These are phyloP conservation scores for Leucogyrophana mollusca DNA, from an alignment of 768 basidiomycete species.

Conservation along the genomic window DNA sequence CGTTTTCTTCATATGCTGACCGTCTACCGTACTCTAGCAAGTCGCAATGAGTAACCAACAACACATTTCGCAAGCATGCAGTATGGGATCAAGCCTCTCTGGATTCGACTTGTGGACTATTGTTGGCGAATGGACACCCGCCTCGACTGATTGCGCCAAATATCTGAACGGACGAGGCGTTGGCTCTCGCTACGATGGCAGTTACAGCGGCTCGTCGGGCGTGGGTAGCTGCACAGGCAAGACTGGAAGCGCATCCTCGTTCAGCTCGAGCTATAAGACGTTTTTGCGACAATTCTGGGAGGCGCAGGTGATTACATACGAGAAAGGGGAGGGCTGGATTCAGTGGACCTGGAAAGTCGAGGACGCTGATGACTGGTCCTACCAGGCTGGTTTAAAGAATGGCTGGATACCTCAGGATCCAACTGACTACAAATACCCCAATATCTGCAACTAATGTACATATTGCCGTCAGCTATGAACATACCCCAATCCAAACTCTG, in stretches of 20 bases:
- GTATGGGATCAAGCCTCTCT: slow-evolving; percentile 42
- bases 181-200: slow-evolving; percentile 70
- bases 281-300: slow-evolving; percentile 76
- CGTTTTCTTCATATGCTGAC: not conserved
- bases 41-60: slow-evolving; percentile 5
- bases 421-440: slow-evolving; percentile 60
- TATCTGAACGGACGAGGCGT: slow-evolving; percentile 80
- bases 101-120: slow-evolving; percentile 69
- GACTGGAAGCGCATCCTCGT: slow-evolving; percentile 58
- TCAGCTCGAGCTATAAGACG: slow-evolving; percentile 60
- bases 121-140: slow-evolving; percentile 78
- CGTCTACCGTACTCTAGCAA: not conserved
- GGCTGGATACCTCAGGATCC: slow-evolving; percentile 80
- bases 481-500: no score
- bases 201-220: slow-evolving; percentile 15
- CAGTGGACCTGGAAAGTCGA: slow-evolving; percentile 83
- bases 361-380: slow-evolving; percentile 75
- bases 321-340: slow-evolving; percentile 68
- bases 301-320: slow-evolving; percentile 73
- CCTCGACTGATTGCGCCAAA: slow-evolving; percentile 69
- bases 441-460: slow-evolving; percentile 47
- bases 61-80: slow-evolving; percentile 50
- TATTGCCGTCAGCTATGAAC: no score
- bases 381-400: slow-evolving; percentile 67
- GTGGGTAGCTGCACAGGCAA: slow-evolving; percentile 46